Base-by-base conservation (phyloP, 148 eudicot genomes). In the Amaranthus cruentus region DNA sequence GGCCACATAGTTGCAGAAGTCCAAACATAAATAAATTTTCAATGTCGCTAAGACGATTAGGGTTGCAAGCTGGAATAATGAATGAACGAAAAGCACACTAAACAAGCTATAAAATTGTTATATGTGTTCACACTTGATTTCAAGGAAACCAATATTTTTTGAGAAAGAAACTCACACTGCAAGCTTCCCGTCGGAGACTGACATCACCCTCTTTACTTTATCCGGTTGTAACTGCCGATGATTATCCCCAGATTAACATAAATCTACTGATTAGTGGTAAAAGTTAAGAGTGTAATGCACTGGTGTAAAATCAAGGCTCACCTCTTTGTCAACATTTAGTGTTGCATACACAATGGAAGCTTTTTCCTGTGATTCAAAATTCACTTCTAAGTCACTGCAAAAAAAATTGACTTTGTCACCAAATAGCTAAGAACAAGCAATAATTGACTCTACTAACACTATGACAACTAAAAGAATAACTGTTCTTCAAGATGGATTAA, bases 301-400 rank as follows among this genome's bases (percentile, higher is more conserved):
- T 50, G 66, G 58, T 65, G 9, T 63, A 77, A 53, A 15, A 80
- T 65, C 66, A 73, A 54, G 53, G 18, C 53, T 56, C 65, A 91
- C 97, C 97, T 94, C 97, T 82, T 87, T 87, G 74, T 94, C 98
- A 71, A 91, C 93, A 75, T 84, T 86, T 80, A 95, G 75, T n/a
- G 98, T 84, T 48, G 90, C 78, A 81, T 80, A 85, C 48, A 90
- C 90, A 47, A 91, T 91, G 4, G 50, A 78, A 66, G 96, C 98
- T 47, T 84, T 85, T 61, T 84, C 87, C 7, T 88, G 86, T 3
- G 90, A 88, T 68, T 77, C 81, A 68, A 83, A 91, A 80, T 95
- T 85, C 51, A 95, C 97, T 83, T 89, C 93, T 52, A 93, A 87
- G 84, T 94, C 87, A 75, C 96, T 91, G 95, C 80, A 83, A 13